Evolutionary conservation across 2,329 filamentous ascomycete species (phyloP), one percentile per base, ranked within the genome.

Genomic region (Davidsoniella virescens): DNA sequence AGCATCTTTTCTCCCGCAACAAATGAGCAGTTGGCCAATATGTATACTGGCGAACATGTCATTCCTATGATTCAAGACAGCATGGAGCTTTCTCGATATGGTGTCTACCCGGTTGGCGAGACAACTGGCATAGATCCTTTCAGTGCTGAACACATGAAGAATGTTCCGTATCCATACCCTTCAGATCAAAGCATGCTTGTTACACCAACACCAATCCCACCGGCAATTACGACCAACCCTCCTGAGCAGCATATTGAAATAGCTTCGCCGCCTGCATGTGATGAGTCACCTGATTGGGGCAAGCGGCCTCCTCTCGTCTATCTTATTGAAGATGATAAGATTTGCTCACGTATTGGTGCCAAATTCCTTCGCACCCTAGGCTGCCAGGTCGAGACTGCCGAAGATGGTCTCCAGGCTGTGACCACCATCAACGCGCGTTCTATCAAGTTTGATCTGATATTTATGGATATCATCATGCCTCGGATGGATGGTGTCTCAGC

Each of bases 381-480:
- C 53, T 83, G 79, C 58, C 71, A 70, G 47, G 78, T 82, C n/a
- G 78, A 82, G 52, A 73, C 75, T 60, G 79, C 79, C 55, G 79
- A 82, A 68, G 93, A 98, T 63, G 92, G 92, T 44, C 71, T 93
- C 42, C 87, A 95, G 62, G 92, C 92, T 47, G 88, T 94, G 45
- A 86, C 83, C 61, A 92, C 92, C 61, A 82, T 94, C 46, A 76
- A 71, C 57, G 62, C 64, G 36, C 68, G 70, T 8, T 62, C 63
- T 6, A 64, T 66, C 25, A 64, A 73, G 29, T 82, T 75, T 57
- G 77, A 83, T 56, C 66, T 84, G 49, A 86, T 90, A 55, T 76
- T 90, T 55, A 90, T 90, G 84, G 84, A 92, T 61, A 90, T 98
- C 56, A 94, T 98, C 57, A 96, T 98, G 92, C 92, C 92, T 5